Evolutionary conservation across 208 protist species (phyloP).

Genomic region (Crithidia expoeki): DNA sequence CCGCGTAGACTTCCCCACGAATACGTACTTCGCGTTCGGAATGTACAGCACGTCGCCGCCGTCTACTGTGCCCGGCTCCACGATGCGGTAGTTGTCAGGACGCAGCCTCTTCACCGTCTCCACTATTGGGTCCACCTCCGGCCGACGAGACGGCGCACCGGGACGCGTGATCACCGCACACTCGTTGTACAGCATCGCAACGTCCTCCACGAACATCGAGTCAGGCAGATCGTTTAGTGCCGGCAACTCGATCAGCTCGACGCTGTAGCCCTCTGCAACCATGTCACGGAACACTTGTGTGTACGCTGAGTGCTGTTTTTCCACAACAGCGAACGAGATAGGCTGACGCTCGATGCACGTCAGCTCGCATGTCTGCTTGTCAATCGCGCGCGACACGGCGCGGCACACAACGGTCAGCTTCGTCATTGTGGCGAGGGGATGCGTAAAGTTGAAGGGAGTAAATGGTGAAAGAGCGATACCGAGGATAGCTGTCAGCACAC

Average conservation of each 20-base stretch:
- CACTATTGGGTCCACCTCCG: conserved; percentile 47
- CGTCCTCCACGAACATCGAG: conserved; percentile 62
- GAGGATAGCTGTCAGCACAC: background rate
- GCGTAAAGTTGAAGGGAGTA: background rate
- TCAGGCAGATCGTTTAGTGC: conserved; percentile 49
- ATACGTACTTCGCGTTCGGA: conserved; percentile 50
- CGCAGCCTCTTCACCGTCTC: conserved; percentile 36
- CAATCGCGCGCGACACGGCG: conserved; percentile 36
- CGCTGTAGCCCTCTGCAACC: conserved; percentile 47
- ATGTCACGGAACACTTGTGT: conserved; percentile 45
- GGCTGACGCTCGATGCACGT: conserved; percentile 57
- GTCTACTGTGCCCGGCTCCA: conserved; percentile 47
- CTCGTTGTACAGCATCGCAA: conserved; percentile 50
- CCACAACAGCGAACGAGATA: conserved; percentile 32
- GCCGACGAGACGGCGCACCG: conserved; percentile 47
- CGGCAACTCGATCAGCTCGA: conserved; percentile 51
- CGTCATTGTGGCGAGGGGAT: conserved; percentile 34
- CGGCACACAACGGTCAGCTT: conserved; percentile 54
- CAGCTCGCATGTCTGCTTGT: conserved; percentile 50
- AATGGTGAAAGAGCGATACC: background rate
- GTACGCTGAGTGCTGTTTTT: conserved; percentile 53
- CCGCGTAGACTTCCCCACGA: conserved; percentile 55
- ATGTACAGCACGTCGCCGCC: conserved; percentile 57
- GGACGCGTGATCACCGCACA: conserved; percentile 55
- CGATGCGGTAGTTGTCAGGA: conserved; percentile 41